Evolutionary conservation across 73 alveolate species (phyloP).

Genomic region (Uronychia binucleata): DNA sequence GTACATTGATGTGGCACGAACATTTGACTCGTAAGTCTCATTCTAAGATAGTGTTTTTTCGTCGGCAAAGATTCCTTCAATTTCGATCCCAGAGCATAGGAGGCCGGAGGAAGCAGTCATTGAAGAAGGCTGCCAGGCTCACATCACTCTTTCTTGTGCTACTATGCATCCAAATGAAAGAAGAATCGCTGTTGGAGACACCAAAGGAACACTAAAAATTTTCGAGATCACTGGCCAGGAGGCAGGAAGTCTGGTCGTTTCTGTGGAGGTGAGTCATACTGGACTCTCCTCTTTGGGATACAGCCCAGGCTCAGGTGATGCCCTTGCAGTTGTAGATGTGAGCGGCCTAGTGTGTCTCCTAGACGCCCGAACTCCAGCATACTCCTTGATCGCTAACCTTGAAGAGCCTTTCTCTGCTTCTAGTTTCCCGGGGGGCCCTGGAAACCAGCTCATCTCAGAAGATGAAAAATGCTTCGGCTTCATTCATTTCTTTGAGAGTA

Average conservation of each 20-base stretch:
- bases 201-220: not conserved
- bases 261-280: not conserved
- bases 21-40: slow-evolving; percentile 30
- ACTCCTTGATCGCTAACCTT: not conserved
- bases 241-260: not conserved
- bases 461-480: not conserved
- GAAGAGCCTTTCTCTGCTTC: not conserved
- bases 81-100: not conserved
- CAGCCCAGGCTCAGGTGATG: not conserved
- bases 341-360: not conserved
- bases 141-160: slow-evolving; percentile 22
- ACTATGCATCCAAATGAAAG: slow-evolving; percentile 6
- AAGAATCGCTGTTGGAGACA: not conserved
- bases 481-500: not conserved
- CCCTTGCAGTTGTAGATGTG: not conserved
- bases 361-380: not conserved
- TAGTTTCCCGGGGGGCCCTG: not conserved
- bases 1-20: slow-evolving; percentile 37
- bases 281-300: not conserved
- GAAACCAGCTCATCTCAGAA: not conserved
- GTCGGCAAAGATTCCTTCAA: not conserved
- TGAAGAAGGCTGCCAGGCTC: slow-evolving; percentile 23
- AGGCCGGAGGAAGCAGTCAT: slow-evolving; percentile 29
- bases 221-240: not conserved
- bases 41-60: not conserved